Evolutionary conservation across 192 early-diverging fungal species (phyloP).

Genomic region (Entomortierella lignicola): DNA sequence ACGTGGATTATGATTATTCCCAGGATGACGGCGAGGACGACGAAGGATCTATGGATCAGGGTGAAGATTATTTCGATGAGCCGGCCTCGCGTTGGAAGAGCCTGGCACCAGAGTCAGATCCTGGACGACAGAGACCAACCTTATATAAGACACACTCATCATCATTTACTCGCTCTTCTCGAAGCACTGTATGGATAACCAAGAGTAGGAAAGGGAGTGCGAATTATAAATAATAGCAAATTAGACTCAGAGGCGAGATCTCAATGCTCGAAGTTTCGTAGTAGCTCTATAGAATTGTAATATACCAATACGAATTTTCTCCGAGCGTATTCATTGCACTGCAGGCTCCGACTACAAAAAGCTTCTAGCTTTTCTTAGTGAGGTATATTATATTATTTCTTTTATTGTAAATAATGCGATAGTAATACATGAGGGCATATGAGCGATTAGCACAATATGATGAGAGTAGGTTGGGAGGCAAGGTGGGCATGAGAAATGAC

Average conservation of each 20-base stretch:
- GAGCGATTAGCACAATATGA: too few species aligned
- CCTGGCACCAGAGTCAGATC: neutral
- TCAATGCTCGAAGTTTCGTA: neutral
- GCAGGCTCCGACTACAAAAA: too few species aligned
- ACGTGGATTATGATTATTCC: conserved; percentile 44
- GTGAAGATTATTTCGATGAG: neutral
- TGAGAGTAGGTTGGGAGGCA: neutral
- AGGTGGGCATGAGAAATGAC: neutral
- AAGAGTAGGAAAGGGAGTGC: conserved; percentile 11
- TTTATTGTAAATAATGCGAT: neutral
- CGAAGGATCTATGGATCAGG: conserved; percentile 1
- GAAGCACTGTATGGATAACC: neutral
- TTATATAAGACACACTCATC: conserved; percentile 20
- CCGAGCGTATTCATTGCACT: neutral
- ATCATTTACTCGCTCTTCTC: conserved; percentile 19
- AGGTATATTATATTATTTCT: neutral
- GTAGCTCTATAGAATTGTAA: too few species aligned
- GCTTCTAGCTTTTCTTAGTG: too few species aligned
- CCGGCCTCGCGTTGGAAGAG: neutral
- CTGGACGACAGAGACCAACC: neutral
- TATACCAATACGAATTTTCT: neutral
- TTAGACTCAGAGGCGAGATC: neutral
- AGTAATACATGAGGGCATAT: conserved; percentile 7
- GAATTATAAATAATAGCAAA: neutral
- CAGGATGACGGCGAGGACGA: conserved; percentile 18